Conservation (phyloP, 2,329 filamentous ascomycete genomes). For the Pleomassaria siparia region DNA sequence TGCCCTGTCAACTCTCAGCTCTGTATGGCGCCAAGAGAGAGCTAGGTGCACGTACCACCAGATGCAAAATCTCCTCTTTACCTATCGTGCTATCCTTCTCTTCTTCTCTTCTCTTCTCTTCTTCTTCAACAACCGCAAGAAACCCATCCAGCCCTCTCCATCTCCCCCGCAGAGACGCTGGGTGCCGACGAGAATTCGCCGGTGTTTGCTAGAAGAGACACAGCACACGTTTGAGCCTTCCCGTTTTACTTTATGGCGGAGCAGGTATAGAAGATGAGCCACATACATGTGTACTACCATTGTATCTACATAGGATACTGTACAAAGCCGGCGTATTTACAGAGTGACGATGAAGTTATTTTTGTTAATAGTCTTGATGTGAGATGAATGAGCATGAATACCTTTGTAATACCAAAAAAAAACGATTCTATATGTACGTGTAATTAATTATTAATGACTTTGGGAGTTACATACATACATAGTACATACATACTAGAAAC, state of each 20-base stretch:
- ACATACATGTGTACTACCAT: background rate
- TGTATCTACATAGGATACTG: background rate
- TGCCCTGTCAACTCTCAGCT: background rate
- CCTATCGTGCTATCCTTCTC: background rate
- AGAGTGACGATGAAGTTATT: too few species aligned
- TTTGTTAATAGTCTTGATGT: too few species aligned
- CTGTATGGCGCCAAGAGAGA: slow-evolving; percentile 1
- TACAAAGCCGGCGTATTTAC: too few species aligned
- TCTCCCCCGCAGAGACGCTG: slow-evolving; percentile 27
- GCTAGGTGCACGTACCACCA: slow-evolving; percentile 1
- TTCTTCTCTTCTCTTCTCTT: too few species aligned
- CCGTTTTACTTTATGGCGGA: slow-evolving; percentile 3
- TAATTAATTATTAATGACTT: too few species aligned
- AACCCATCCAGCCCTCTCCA: slow-evolving; percentile 35
- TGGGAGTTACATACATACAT: too few species aligned
- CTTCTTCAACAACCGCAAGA: slow-evolving; percentile 32
- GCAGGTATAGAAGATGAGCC: background rate
- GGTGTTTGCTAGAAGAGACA: slow-evolving; percentile 40
- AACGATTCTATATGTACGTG: too few species aligned
- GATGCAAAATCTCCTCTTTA: background rate
- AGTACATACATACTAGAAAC: background rate
- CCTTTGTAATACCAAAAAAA: too few species aligned
- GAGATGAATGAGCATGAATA: too few species aligned
- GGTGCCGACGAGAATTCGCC: slow-evolving; percentile 31
- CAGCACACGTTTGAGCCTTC: slow-evolving; percentile 42